Conservation (phyloP, 495 filamentous ascomycete genomes). For the Mycothermus thermophilus region DNA sequence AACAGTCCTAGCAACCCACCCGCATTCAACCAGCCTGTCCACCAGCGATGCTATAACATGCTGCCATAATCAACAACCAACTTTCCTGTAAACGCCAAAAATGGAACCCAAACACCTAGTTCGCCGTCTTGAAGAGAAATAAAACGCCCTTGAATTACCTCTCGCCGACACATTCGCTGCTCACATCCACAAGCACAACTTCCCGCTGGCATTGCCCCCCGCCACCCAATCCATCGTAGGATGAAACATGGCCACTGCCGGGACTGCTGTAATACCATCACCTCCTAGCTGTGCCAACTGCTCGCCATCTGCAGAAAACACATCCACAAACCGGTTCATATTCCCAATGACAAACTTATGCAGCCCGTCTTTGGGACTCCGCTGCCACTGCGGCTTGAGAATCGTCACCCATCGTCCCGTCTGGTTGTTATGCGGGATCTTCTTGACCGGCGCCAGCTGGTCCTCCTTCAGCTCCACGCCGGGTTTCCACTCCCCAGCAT, state of each 20-base stretch:
- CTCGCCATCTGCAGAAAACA: slow-evolving; percentile 65
- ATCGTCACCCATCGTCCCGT: slow-evolving; percentile 70
- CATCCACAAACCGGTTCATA: slow-evolving; percentile 94
- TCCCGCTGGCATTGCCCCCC: slow-evolving; percentile 83
- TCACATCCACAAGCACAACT: slow-evolving; percentile 83
- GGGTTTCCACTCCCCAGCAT: slow-evolving; percentile 47
- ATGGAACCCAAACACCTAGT: not conserved
- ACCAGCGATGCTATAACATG: too few relatives aligned
- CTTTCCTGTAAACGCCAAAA: too few relatives aligned
- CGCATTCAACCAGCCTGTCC: too few relatives aligned
- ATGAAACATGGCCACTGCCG: slow-evolving; percentile 84
- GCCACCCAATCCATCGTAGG: slow-evolving; percentile 81
- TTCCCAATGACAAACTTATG: slow-evolving; percentile 88
- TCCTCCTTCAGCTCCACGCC: slow-evolving; percentile 44
- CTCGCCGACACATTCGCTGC: too few relatives aligned
- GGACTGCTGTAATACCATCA: slow-evolving; percentile 84
- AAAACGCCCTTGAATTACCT: not conserved
- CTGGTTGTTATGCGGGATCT: slow-evolving; percentile 86
- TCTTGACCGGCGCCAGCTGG: slow-evolving; percentile 53
- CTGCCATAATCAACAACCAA: too few relatives aligned
- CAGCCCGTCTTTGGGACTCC: slow-evolving; percentile 55
- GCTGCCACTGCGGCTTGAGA: slow-evolving; percentile 86
- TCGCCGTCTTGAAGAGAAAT: not conserved
- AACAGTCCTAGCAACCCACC: too few relatives aligned
- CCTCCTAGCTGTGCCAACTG: slow-evolving; percentile 84